Percentiles rank a stretch among this genome's conserved stretches.
Conservation (phyloP, 805 yeast species). For the Lipomyces yamadae region DNA sequence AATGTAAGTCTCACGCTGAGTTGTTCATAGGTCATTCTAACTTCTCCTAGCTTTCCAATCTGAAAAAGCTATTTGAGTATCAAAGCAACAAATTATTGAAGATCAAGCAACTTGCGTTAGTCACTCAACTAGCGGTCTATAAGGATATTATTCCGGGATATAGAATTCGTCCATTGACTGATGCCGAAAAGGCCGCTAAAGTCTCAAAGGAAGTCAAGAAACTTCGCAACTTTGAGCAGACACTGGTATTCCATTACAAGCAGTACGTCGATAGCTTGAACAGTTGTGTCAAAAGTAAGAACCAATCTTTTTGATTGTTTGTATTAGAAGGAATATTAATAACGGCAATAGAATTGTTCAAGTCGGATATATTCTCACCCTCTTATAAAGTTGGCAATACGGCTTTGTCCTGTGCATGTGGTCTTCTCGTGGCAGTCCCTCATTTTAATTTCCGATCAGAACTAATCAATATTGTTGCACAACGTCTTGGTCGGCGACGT, state of each 20-base stretch:
- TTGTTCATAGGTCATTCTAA: background rate
- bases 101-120: conserved; percentile 65
- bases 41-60: conserved; percentile 9
- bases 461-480: conserved; percentile 65
- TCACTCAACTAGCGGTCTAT: conserved; percentile 83
- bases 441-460: conserved; percentile 85
- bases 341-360: conserved; percentile 11
- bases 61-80: conserved; percentile 27
- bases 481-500: conserved; percentile 63
- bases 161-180: conserved; percentile 80
- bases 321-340: background rate
- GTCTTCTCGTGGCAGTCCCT: conserved; percentile 66
- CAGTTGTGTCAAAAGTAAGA: conserved; percentile 47
- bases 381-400: conserved; percentile 42
- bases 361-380: conserved; percentile 36
- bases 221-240: conserved; percentile 80
- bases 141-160: conserved; percentile 84
- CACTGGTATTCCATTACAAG: conserved; percentile 69
- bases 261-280: conserved; percentile 64
- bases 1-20: conserved; percentile 49
- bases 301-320: background rate
- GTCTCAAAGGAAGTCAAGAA: conserved; percentile 82
- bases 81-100: conserved; percentile 56
- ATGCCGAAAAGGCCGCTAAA: conserved; percentile 77
- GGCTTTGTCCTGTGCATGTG: conserved; percentile 80